Conservation (phyloP, 108 stramenopile species). For the Parmales sp. region DNA sequence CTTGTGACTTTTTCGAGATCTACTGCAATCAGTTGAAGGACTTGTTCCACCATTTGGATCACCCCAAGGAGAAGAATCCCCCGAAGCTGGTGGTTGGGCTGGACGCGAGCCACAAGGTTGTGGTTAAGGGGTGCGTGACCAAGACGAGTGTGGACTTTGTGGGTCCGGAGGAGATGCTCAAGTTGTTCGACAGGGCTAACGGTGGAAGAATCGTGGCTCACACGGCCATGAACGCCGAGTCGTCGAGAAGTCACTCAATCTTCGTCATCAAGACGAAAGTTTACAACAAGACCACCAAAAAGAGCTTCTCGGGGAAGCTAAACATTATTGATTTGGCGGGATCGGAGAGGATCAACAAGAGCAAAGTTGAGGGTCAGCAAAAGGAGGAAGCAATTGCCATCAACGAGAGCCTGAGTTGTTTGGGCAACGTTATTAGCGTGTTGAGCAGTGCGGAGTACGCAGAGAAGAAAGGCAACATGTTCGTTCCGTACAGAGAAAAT, state of each 20-base stretch:
- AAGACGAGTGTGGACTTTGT: no score
- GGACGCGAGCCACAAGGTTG: no score
- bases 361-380: constrained; percentile 28
- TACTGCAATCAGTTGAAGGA: no score
- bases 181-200: no score
- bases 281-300: constrained; percentile 27
- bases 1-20: no score
- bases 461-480: constrained; percentile 18
- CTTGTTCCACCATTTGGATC: no score
- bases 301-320: constrained; percentile 46
- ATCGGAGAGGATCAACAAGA: constrained; percentile 28
- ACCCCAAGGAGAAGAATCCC: no score
- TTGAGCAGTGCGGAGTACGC: no score
- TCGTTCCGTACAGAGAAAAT: constrained; percentile 56
- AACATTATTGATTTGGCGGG: constrained; percentile 47
- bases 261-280: constrained; percentile 34
- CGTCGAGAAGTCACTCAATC: constrained; percentile 40
- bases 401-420: constrained; percentile 43
- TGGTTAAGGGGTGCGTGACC: no score
- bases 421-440: constrained; percentile 54
- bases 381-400: constrained; percentile 29
- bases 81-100: no score
- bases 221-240: constrained; percentile 53
- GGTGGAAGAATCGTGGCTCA: constrained; percentile 45
- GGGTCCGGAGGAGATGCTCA: no score